phyloP scores from a whole-genome alignment of 306 rosid species.

The Cucurbita moschata region DNA sequence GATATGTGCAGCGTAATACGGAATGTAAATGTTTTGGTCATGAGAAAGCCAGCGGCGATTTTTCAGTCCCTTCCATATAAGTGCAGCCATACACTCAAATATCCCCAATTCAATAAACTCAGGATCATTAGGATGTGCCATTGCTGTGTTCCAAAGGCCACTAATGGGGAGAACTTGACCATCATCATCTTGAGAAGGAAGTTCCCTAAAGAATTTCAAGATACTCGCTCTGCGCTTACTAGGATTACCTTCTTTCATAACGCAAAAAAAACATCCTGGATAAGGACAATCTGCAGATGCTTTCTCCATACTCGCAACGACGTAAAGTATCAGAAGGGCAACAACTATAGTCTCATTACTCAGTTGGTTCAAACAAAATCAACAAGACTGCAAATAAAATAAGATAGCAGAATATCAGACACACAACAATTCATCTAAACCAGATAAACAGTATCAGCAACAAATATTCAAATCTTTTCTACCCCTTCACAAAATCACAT shows the following conservation, averaged over 20 bases:
- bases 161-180: constrained; percentile 99
- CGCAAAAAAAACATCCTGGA: constrained; percentile 98
- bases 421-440: not conserved
- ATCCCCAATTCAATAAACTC: constrained; percentile 87
- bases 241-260: constrained; percentile 98
- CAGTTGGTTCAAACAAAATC: constrained; percentile 18
- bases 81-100: constrained; percentile 92
- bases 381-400: not conserved
- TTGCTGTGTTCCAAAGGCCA: constrained; percentile 99
- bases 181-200: constrained; percentile 88
- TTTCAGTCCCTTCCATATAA: constrained; percentile 93
- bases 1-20: constrained; percentile 94
- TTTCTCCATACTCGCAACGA: constrained; percentile 50
- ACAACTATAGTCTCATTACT: constrained; percentile 20
- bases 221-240: constrained; percentile 83
- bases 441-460: not conserved
- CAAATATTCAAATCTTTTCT: not conserved
- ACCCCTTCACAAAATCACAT: not conserved
- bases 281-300: constrained; percentile 83
- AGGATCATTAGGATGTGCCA: constrained; percentile 99
- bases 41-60: constrained; percentile 96
- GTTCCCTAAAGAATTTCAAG: constrained; percentile 80
- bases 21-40: constrained; percentile 92
- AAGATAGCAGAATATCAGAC: not conserved
- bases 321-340: constrained; percentile 8